These are phyloP conservation scores for Spinellus fusiger DNA, from an alignment of 192 early-diverging fungal species.

Conservation along the genomic window DNA sequence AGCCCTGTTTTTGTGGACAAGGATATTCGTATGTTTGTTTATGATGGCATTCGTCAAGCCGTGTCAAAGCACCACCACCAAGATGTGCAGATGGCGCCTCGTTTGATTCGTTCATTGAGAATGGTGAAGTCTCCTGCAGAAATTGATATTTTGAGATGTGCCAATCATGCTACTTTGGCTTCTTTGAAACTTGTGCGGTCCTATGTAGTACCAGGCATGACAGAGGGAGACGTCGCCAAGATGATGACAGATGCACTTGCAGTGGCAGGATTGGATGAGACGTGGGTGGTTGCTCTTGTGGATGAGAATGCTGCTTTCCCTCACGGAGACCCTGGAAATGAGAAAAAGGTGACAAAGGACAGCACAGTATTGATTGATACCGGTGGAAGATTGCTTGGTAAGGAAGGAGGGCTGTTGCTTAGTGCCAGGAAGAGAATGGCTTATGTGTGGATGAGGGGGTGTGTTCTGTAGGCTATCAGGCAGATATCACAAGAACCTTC, in stretches of 20 bases:
- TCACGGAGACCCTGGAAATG: conserved; percentile 39
- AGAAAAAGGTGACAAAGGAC: conserved; percentile 25
- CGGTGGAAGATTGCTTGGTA: conserved; percentile 37
- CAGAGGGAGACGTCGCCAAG: conserved; percentile 30
- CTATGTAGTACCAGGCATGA: conserved; percentile 27
- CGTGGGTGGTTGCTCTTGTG: conserved; percentile 35
- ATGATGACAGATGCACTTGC: conserved; percentile 29
- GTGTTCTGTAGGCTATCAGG: conserved; percentile 27
- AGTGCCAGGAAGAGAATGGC: too few species aligned
- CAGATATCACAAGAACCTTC: conserved; percentile 47
- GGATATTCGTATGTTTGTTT: conserved; percentile 39
- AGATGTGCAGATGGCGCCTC: conserved; percentile 19
- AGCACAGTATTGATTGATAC: conserved; percentile 43
- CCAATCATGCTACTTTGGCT: conserved; percentile 33
- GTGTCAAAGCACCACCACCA: too few species aligned
- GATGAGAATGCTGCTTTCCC: conserved; percentile 45
- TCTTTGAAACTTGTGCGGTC: conserved; percentile 37
- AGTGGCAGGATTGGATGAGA: conserved; percentile 29
- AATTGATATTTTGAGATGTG: conserved; percentile 44
- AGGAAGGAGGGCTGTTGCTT: not conserved
- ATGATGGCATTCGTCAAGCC: conserved; percentile 30
- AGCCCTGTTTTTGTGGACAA: conserved; percentile 34
- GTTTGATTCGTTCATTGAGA: conserved; percentile 26
- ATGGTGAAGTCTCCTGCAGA: conserved; percentile 40
- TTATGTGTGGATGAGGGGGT: not conserved